phyloP scores from a whole-genome alignment of 768 basidiomycete genomes.

The Coprinopsis marcescibilis region DNA sequence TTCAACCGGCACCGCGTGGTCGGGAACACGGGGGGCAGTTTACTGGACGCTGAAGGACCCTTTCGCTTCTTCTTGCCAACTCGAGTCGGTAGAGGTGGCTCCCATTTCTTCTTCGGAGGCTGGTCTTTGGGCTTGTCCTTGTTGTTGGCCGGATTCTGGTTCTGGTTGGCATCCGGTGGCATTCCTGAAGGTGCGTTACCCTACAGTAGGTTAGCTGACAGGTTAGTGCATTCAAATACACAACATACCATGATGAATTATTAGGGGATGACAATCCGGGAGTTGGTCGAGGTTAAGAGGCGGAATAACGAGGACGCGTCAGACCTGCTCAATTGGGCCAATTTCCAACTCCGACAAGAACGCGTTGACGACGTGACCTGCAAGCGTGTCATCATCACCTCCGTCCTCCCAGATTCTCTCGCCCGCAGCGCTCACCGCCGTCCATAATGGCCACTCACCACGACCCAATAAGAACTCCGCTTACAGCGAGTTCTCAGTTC shows the following conservation, averaged over 20 bases:
- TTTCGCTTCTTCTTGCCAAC: constrained; percentile 96
- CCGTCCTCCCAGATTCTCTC: background rate
- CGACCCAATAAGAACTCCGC: constrained; percentile 43
- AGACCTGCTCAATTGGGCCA: constrained; percentile 33
- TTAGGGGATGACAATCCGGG: constrained; percentile 9
- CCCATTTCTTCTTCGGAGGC: constrained; percentile 90
- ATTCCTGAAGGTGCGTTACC: constrained; percentile 70
- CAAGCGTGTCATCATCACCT: background rate
- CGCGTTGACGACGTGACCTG: constrained; percentile 10
- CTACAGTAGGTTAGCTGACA: constrained; percentile 27
- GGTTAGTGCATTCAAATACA: background rate
- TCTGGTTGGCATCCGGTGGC: constrained; percentile 30
- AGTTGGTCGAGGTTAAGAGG: constrained; percentile 11
- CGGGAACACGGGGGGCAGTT: constrained; percentile 89
- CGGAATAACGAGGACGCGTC: constrained; percentile 42
- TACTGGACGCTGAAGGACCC: constrained; percentile 87
- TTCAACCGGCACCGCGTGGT: constrained; percentile 94
- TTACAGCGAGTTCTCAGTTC: constrained; percentile 65
- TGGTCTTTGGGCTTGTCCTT: constrained; percentile 47
- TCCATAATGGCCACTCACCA: constrained; percentile 14
- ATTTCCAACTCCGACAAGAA: constrained; percentile 23
- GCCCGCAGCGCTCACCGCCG: background rate
- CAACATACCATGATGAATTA: constrained; percentile 23
- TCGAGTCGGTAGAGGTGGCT: constrained; percentile 93
- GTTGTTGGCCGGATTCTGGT: constrained; percentile 32